A percentile compares a stretch with the other conserved stretches of the same genome.
These are phyloP conservation scores for Lactifluus piperatus DNA, from an alignment of 768 basidiomycete species.

Conservation along the genomic window DNA sequence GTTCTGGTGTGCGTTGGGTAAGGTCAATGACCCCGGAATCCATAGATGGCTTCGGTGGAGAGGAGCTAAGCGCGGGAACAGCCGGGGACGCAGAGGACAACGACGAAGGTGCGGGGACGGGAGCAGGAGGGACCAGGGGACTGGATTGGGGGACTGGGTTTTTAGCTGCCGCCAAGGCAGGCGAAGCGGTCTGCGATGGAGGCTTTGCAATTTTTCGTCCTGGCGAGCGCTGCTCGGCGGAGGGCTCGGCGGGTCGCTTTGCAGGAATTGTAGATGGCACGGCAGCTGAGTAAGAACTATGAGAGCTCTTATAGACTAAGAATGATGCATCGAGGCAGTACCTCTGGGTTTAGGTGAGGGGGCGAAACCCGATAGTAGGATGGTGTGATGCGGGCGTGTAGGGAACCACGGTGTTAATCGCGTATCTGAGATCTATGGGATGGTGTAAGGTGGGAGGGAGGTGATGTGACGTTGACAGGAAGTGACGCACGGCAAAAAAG, in stretches of 20 bases:
- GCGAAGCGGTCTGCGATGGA: conserved; percentile 11
- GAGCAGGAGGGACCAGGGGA: conserved; percentile 9
- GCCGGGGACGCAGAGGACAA: neutral
- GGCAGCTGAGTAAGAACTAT: neutral
- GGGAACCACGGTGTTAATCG: conserved; percentile 14
- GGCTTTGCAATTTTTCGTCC: conserved; percentile 13
- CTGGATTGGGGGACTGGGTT: conserved; percentile 11
- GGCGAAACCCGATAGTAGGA: conserved; percentile 16
- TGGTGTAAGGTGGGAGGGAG: neutral
- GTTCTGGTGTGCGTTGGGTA: conserved; percentile 6
- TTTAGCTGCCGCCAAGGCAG: conserved; percentile 11
- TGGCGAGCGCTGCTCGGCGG: conserved; percentile 17
- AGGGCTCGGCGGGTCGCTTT: conserved; percentile 15
- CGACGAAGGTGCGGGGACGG: conserved; percentile 4
- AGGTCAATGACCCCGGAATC: conserved; percentile 9
- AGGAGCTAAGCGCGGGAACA: neutral
- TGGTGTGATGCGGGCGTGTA: conserved; percentile 6
- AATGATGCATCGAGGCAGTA: neutral
- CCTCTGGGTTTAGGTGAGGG: conserved; percentile 18
- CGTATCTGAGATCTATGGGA: conserved; percentile 9
- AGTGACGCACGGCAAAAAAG: conserved; percentile 15
- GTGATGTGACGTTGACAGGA: conserved; percentile 3
- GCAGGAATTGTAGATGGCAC: conserved; percentile 13
- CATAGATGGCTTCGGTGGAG: conserved; percentile 7
- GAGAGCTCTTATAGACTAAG: neutral